Evolutionary conservation across 495 filamentous ascomycete species (phyloP).

Genomic region (Podospora comata): DNA sequence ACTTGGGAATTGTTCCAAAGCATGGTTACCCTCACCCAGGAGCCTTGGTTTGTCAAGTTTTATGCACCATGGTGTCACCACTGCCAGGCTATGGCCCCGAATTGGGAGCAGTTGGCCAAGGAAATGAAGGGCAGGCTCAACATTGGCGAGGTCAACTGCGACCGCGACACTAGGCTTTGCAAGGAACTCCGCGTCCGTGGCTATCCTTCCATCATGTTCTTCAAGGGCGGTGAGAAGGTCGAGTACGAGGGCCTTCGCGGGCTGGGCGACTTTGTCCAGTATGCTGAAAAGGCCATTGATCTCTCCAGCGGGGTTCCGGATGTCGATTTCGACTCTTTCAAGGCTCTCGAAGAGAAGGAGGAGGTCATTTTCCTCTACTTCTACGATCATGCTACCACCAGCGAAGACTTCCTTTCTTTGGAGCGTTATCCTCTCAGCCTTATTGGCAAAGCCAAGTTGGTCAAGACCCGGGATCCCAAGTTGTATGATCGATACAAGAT

Average conservation of each 20-base stretch:
- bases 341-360: constrained; percentile 84
- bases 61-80: constrained; percentile 97
- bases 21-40: constrained; percentile 77
- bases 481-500: constrained; percentile 85
- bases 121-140: constrained; percentile 86
- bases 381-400: constrained; percentile 90
- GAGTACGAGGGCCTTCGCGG: constrained; percentile 93
- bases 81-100: constrained; percentile 87
- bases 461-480: constrained; percentile 74
- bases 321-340: constrained; percentile 70
- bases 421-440: constrained; percentile 81
- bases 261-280: constrained; percentile 82
- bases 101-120: constrained; percentile 83
- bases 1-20: constrained; percentile 83
- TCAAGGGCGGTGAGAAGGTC: constrained; percentile 84
- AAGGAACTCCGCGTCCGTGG: constrained; percentile 76
- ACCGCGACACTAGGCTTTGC: constrained; percentile 76
- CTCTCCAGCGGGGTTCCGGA: constrained; percentile 73
- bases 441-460: constrained; percentile 85
- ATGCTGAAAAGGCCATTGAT: constrained; percentile 80
- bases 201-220: constrained; percentile 90
- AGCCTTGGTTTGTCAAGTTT: constrained; percentile 98
- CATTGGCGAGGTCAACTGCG: constrained; percentile 95
- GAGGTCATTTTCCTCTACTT: constrained; percentile 97
- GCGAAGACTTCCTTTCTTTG: constrained; percentile 84